Base-by-base conservation (phyloP, 352 stramenopile species). In the Globisporangium splendens region DNA sequence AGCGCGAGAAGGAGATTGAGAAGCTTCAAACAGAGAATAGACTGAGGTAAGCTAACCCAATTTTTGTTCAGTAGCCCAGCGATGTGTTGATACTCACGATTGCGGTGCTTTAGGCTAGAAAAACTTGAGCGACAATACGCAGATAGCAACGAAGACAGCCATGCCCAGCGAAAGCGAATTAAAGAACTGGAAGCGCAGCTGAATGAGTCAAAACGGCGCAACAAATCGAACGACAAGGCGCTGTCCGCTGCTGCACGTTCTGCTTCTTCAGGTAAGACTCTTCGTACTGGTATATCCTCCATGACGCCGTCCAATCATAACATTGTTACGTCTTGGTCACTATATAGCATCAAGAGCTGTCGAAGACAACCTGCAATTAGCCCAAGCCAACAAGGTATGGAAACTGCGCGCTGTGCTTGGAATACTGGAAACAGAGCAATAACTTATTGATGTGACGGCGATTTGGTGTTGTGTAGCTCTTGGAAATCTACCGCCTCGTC, bases 401-500 rank as follows among this genome's bases (percentile, higher is more conserved):
- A 35, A 6, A 8, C 10, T 35, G 28, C 28, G 28, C 5, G 7
- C 28, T 35, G 28, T 35, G 28, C 28, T 6, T 35, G 28, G 28
- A 35, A 11, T 35, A 35, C 28, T 35, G 7, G 3, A 35, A 35
- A 8, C 28, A 11, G 28, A 35, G 10, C 39, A 44, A 15, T 4
- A 4, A 44, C 39, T 44, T 44, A 10, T 13, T n/a, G 6, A 13
- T 54, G 1, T 48, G 13, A 33, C 13, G 41, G 10, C 13, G 31
- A 46, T 8, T 12, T 57, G 31, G 17, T 66, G 13, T n/a, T 24
- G 18, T 60, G 49, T 47, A 95, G 85, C 68, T 95, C 1, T 57
- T 95, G 54, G 72, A 91, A 39, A 46, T 93, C 31, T 95, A 95
- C 28, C 81, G 85, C 10, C 50, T 92, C 2, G 70, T 93, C 43